Percentiles rank a stretch among this genome's conserved stretches.
phyloP scores from a whole-genome alignment of 805 yeast genomes.

The Priceomyces medius region DNA sequence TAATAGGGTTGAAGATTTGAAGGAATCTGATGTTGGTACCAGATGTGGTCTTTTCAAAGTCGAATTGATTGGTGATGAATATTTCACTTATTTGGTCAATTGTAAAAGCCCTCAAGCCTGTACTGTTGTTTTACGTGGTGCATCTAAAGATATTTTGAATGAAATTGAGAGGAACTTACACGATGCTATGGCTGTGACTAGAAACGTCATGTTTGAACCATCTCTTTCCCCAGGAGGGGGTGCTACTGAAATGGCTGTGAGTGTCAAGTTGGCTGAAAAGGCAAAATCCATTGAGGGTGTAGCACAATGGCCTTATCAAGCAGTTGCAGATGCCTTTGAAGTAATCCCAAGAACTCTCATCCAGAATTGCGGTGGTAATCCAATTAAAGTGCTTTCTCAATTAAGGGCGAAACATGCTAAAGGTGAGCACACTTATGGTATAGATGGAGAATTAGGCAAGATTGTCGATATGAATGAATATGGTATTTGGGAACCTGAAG shows the following conservation, averaged over 20 bases:
- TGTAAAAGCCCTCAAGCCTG: constrained; percentile 90
- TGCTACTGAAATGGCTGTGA: constrained; percentile 98
- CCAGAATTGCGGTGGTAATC: constrained; percentile 97
- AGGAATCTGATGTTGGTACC: constrained; percentile 86
- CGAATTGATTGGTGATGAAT: constrained; percentile 96
- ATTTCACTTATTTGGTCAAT: constrained; percentile 79
- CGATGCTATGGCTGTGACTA: constrained; percentile 97
- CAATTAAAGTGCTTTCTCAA: constrained; percentile 84
- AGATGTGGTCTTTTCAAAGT: constrained; percentile 89
- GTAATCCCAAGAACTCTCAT: constrained; percentile 96
- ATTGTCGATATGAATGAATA: constrained; percentile 92
- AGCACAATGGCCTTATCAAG: constrained; percentile 98
- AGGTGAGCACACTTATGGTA: constrained; percentile 82
- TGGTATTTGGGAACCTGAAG: constrained; percentile 99
- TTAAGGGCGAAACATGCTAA: constrained; percentile 95
- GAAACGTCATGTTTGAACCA: constrained; percentile 94
- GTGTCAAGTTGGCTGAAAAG: constrained; percentile 82
- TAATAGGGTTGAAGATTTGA: constrained; percentile 90
- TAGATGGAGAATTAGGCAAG: constrained; percentile 93
- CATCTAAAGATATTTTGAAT: constrained; percentile 92
- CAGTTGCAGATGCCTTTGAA: constrained; percentile 98
- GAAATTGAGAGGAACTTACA: constrained; percentile 96
- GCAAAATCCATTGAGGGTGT: constrained; percentile 93
- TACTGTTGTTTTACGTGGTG: constrained; percentile 89
- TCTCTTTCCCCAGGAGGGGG: constrained; percentile 98